A percentile compares a stretch with the other conserved stretches of the same genome.
These are phyloP conservation scores for Penicillium silybi DNA, from an alignment of 495 filamentous ascomycete species.

Conservation along the genomic window DNA sequence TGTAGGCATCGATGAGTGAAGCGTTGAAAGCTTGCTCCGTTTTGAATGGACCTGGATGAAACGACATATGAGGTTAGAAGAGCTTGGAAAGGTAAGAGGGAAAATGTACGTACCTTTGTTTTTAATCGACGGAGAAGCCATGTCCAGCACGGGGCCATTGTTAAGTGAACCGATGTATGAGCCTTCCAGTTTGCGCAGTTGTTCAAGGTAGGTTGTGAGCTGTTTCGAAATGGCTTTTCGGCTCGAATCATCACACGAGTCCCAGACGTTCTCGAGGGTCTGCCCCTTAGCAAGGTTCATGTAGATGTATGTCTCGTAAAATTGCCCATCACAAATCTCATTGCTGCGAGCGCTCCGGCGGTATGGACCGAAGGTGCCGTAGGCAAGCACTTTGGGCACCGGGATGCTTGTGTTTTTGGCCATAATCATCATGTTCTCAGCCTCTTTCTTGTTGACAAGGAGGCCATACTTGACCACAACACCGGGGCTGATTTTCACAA, in stretches of 20 bases:
- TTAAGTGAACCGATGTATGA: neutral
- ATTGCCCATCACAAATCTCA: neutral
- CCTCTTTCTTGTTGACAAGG: conserved; percentile 19
- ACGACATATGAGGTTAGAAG: neutral
- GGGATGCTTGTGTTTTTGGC: conserved; percentile 23
- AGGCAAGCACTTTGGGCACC: conserved; percentile 27
- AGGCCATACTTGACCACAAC: conserved; percentile 24
- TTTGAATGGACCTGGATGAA: neutral
- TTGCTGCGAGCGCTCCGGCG: conserved; percentile 4
- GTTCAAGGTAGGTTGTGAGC: neutral
- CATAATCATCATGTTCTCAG: conserved; percentile 25
- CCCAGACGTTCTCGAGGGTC: neutral
- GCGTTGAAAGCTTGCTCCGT: neutral
- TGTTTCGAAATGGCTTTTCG: neutral
- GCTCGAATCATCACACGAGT: neutral
- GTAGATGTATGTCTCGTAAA: neutral
- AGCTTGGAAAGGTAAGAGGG: neutral
- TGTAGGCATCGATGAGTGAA: neutral
- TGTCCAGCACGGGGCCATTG: neutral
- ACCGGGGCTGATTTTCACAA: conserved; percentile 9
- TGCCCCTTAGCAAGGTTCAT: neutral
- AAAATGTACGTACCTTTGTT: neutral
- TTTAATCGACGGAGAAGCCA: neutral
- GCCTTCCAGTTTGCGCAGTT: neutral
- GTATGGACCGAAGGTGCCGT: conserved; percentile 20